Evolutionary conservation across 768 basidiomycete genomes (phyloP), one percentile per base, ranked within the genome.

Genomic region (Tricholoma matsutake): DNA sequence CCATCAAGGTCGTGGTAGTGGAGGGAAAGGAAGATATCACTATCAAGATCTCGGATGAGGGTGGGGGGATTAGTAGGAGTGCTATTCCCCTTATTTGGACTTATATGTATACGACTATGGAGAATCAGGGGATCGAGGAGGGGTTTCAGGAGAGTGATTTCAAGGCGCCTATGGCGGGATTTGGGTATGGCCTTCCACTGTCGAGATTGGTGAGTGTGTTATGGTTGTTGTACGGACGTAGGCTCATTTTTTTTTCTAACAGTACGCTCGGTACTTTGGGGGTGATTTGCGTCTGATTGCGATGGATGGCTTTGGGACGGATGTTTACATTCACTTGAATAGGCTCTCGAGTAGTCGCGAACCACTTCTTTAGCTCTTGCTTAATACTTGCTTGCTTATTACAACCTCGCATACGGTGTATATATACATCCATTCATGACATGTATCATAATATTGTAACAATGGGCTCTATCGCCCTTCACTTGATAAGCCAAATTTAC

Each of bases 11-110:
- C 54, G 84, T 98, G 60, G 96, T 97, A 35, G 92, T 96, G 1
- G 95, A 96, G 71, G 96, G 96, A n/a, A 92, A 88, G 64, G 96
- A 98, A 71, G 96, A 98, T 69, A 97, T 98, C 68, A 98, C 96
- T 2, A 94, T 99, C 83, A 99, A 99, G 83, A 97, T 99, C 62
- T 89, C 87, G 1, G 96, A 99, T 70, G 96, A 99, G 72, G 96
- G 96, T 3, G 96, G 96, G 0, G 95, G 96, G 0, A 98, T 98
- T 59, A 85, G 94, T 25, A 75, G 94, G 78, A 75, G 89, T 62
- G 92, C 93, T 0, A 89, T 98, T 14, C 94, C 95, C 7, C 81
- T 96, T 51, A 96, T 99, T 57, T 99, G 97, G 97, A 99, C 96
- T 60, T 98, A 95, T 73, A 96, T 97, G 93, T 94, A 94, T 67